Base-by-base conservation (phyloP, 371 early-diverging fungal species). In the Mucor plumbeus region DNA sequence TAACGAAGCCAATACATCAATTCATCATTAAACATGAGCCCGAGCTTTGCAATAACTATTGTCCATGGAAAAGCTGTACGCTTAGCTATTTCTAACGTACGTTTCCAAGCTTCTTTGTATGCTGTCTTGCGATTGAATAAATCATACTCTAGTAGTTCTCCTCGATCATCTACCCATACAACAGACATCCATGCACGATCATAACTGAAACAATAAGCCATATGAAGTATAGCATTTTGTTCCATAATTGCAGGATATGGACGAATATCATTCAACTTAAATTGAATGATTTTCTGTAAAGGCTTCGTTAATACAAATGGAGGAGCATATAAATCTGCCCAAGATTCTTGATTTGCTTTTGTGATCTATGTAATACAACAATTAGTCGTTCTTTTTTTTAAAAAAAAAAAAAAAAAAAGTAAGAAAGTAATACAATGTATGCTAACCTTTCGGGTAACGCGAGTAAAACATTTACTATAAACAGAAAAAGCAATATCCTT, bases 401-500 rank as follows among this genome's bases (percentile, higher is more conserved):
- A 5, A 6, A 36, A 5, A 36, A 6, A 36, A 36, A 9, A 36
- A 6, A 36, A 6, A 36, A 36, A 36, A 9, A 6, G 5, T 36
- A 9, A 36, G 38, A 9, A 36, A 7, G 9, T 38, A 11, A 1
- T 33, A 7, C 0, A 48, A 4, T 21, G 9, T 21, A 14, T 53
- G 53, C 53, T 53, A 1, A 65, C 64, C 14, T 75, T 66, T 34
- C 74, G 55, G 48, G 72, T 74, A 15, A 81, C 63, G 15, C 75
- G 55, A 39, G 71, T 55, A 53, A 65, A 68, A 63, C 82, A 83
- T 64, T 76, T 80, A 7, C 72, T 68, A 56, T 84, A 85, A 9
- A 85, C 82, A 4, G 83, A 73, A 43, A 85, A 85, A 11, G 85
- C 84, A 67, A 85, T 74, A 3, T 85, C 83, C 55, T 76, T 73